Conservation (phyloP, 148 eudicot species). For the Nepenthes mirabilis region DNA sequence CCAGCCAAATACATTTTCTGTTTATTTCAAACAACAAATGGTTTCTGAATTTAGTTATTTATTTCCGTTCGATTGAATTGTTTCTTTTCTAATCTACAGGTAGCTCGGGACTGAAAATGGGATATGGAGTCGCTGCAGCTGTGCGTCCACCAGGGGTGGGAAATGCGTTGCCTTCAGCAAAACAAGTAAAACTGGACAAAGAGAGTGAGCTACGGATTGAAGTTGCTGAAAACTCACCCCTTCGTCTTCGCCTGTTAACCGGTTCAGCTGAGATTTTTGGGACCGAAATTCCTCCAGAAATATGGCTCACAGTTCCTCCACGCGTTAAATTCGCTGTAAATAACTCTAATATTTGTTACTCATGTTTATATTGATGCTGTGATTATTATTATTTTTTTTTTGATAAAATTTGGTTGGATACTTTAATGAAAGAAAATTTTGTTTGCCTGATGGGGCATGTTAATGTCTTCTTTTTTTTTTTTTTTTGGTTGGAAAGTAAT, state of each 20-base stretch:
- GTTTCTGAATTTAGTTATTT: no score
- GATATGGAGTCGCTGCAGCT: constrained; percentile 28
- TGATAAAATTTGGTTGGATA: no score
- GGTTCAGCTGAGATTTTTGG: constrained; percentile 91
- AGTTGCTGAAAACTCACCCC: constrained; percentile 49
- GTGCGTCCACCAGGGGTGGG: constrained; percentile 23
- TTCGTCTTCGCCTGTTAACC: constrained; percentile 47
- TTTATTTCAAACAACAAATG: no score
- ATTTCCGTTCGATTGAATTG: background rate
- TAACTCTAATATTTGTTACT: no score
- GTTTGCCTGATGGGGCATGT: no score
- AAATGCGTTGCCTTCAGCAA: constrained; percentile 18
- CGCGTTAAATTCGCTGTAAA: constrained; percentile 85
- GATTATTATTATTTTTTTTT: no score
- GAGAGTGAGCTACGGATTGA: constrained; percentile 85
- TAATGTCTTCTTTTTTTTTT: no score
- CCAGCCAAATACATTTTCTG: no score
- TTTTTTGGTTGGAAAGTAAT: no score
- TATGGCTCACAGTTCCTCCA: constrained; percentile 84
- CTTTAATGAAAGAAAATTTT: no score
- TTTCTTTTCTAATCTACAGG: background rate
- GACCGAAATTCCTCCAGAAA: constrained; percentile 79
- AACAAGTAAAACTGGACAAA: constrained; percentile 76
- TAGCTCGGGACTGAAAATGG: constrained; percentile 16
- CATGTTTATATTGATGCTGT: background rate